A percentile compares a stretch with the other conserved stretches of the same genome.
phyloP scores from a whole-genome alignment of 495 filamentous ascomycete species.

The Neurospora sp. region DNA sequence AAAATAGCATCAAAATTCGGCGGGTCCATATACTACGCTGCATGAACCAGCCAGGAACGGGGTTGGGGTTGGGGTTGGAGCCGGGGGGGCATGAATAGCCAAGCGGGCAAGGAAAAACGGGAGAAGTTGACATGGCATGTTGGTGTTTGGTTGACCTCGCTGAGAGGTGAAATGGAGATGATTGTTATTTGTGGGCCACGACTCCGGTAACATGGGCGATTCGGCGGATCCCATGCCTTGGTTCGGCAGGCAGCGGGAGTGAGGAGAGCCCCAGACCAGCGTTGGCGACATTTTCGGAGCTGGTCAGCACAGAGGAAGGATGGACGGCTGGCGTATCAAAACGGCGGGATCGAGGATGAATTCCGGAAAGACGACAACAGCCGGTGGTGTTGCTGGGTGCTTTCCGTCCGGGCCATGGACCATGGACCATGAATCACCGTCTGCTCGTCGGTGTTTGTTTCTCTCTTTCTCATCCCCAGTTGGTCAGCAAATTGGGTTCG shows the following conservation, averaged over 20 bases:
- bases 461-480: not conserved
- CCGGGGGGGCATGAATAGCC: not conserved
- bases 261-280: not conserved
- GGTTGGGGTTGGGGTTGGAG: not conserved
- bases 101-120: not conserved
- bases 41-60: constrained; percentile 23
- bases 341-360: constrained; percentile 11
- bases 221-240: constrained; percentile 14
- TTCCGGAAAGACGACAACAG: constrained; percentile 11
- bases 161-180: not conserved
- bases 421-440: not conserved
- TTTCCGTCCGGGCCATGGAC: not conserved
- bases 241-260: constrained; percentile 8
- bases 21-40: constrained; percentile 30
- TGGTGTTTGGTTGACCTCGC: not conserved
- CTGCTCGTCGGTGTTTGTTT: not conserved
- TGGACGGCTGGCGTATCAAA: constrained; percentile 21
- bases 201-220: constrained; percentile 12
- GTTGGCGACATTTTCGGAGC: not conserved
- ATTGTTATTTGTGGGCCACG: constrained; percentile 2
- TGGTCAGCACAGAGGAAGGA: constrained; percentile 1
- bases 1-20: constrained; percentile 20
- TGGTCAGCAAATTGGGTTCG: not conserved
- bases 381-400: not conserved
- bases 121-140: not conserved